Base-by-base conservation (phyloP, 2,329 filamentous ascomycete species). In the Colletotrichum melonis region DNA sequence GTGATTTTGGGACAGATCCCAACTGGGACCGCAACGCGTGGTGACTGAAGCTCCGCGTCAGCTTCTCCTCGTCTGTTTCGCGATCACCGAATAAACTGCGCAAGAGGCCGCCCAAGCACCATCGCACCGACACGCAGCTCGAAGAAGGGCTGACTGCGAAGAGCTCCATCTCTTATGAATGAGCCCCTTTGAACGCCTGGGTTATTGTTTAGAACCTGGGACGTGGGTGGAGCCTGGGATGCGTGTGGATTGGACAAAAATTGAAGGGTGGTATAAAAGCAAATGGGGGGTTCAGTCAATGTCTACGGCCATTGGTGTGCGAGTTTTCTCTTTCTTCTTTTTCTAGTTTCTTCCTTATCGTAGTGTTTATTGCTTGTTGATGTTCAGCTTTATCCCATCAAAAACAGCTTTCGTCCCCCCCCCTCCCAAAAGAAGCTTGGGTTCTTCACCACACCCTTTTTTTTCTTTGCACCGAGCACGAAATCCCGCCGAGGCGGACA, bases 21-120 rank as follows among this genome's bases (percentile, higher is more conserved):
- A 95, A 94, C 85, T 98, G 95, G 95, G 95, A 98, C 85, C 91
- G 94, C 75, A 95, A 95, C 84, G 93, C 94, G 56, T 97, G 94
- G 94, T 97, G 88, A 91, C 74, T 75, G 73, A 72, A 67, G 42
- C 73, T 75, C 63, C 69, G 73, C 35, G 62, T 72, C 59, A 72
- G 63, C 63, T 75, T 64, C 32, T 63, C 66, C 11, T 52, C 66
- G 19, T 72, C 66, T 7, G 42, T 55, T 38, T 63, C 59, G 49
- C 63, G 73, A n/a, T 24, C 54, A 35, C 69, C 74, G 9, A 75
- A 70, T 12, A 75, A 75, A 59, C 28, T 75, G 57, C 74, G 73
- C 46, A 75, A 75, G 58, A 67, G 59, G 55, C 63, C 49, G 16
- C 59, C 73, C 28, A 74, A 38, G 22, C 66, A 56, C 24, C 59